A percentile compares a stretch with the other conserved stretches of the same genome.
These are phyloP conservation scores for Clonostachys sp. DNA, from an alignment of 2,329 filamentous ascomycete species.

Conservation along the genomic window DNA sequence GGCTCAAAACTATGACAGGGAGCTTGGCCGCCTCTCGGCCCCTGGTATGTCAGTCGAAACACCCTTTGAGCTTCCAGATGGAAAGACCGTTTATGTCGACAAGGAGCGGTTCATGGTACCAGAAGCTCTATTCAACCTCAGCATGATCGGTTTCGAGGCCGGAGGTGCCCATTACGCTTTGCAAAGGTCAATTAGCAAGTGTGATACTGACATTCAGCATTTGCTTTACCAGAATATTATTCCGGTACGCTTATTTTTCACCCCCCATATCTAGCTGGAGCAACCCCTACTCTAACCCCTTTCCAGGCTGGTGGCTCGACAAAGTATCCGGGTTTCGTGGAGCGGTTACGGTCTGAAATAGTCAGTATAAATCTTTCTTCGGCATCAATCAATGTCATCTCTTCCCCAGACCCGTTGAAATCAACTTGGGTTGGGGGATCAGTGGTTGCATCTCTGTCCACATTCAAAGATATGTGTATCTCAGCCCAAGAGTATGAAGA, in stretches of 20 bases:
- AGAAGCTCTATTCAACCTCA: constrained; percentile 99
- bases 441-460: constrained; percentile 97
- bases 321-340: constrained; percentile 99
- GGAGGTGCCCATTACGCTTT: constrained; percentile 99
- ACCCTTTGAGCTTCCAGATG: constrained; percentile 99
- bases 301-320: constrained; percentile 93
- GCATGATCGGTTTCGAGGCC: constrained; percentile 94
- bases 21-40: constrained; percentile 92
- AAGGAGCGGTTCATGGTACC: constrained; percentile 99
- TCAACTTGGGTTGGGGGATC: constrained; percentile 99
- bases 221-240: constrained; percentile 99
- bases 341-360: constrained; percentile 99
- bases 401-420: constrained; percentile 99
- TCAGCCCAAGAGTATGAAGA: constrained; percentile 99
- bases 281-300: constrained; percentile 22
- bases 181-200: constrained; percentile 99
- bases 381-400: constrained; percentile 99
- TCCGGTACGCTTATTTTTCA: constrained; percentile 70
- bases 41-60: constrained; percentile 99
- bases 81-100: constrained; percentile 99
- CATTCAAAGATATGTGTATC: constrained; percentile 99
- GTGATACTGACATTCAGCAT: constrained; percentile 99
- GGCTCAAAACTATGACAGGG: constrained; percentile 99
- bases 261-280: neutral
- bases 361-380: constrained; percentile 97